These are phyloP conservation scores for Alternaria tenuissima DNA, from an alignment of 2,329 filamentous ascomycete species.

Conservation along the genomic window DNA sequence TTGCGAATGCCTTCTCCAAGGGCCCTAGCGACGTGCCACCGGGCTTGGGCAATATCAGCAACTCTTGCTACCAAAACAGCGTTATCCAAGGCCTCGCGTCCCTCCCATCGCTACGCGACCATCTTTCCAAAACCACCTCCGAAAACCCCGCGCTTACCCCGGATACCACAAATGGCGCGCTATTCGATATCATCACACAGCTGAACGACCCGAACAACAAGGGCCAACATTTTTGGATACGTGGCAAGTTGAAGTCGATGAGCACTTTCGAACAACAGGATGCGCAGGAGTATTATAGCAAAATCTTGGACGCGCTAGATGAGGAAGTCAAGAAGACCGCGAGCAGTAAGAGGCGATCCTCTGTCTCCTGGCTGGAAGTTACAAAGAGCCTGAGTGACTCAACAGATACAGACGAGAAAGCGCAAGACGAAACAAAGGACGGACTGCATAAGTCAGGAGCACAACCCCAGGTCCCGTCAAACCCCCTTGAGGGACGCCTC, in stretches of 20 bases:
- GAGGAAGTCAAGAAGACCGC: conserved; percentile 68
- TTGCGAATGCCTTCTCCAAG: conserved; percentile 48
- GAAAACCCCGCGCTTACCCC: conserved; percentile 48
- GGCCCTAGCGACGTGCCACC: conserved; percentile 49
- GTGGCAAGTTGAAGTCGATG: conserved; percentile 84
- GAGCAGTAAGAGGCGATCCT: conserved; percentile 54
- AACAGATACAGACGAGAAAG: conserved; percentile 16
- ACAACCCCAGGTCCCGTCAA: conserved; percentile 57
- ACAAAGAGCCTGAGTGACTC: conserved; percentile 33
- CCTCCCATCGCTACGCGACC: conserved; percentile 72
- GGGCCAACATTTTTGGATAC: conserved; percentile 82
- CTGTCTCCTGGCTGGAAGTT: conserved; percentile 42
- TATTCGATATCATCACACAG: conserved; percentile 72
- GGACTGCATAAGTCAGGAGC: conserved; percentile 12
- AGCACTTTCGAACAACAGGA: conserved; percentile 97
- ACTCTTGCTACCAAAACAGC: conserved; percentile 98
- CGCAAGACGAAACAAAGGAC: conserved; percentile 10
- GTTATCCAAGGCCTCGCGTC: conserved; percentile 83
- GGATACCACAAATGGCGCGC: conserved; percentile 60
- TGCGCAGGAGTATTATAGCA: conserved; percentile 96
- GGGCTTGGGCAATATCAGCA: conserved; percentile 89
- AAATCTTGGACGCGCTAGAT: conserved; percentile 84
- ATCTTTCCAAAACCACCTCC: conserved; percentile 58
- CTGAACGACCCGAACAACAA: conserved; percentile 75
- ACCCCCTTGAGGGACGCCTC: conserved; percentile 85